Percentiles rank a stretch among this genome's conserved stretches.
Evolutionary conservation across 345 rosid genomes (phyloP).

Genomic region (Corymbia maculata): DNA sequence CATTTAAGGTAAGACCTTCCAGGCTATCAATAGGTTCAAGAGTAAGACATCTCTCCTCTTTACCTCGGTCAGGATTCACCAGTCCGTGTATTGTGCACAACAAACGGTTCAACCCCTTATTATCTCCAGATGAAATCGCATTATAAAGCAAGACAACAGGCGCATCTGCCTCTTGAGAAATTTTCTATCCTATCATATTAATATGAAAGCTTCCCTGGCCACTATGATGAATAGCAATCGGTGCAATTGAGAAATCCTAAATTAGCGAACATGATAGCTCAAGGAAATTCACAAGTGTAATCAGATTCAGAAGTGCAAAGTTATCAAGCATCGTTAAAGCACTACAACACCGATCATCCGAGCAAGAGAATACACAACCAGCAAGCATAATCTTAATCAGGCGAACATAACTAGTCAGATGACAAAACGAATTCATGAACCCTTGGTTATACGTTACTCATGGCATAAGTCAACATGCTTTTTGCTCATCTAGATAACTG

Average conservation of each 20-base stretch:
- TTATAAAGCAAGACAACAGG: constrained; percentile 52
- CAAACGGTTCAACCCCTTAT: too few relatives aligned
- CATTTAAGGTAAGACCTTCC: constrained; percentile 60
- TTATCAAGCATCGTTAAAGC: not conserved
- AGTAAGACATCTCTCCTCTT: constrained; percentile 47
- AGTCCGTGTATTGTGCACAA: constrained; percentile 43
- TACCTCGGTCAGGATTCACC: constrained; percentile 59
- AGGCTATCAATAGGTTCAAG: constrained; percentile 24
- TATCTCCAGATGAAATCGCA: constrained; percentile 27
- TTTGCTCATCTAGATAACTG: too few relatives aligned
- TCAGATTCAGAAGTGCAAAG: too few relatives aligned
- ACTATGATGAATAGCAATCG: constrained; percentile 61
- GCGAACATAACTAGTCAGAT: too few relatives aligned
- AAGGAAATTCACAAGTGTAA: constrained; percentile 12
- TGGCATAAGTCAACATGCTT: too few relatives aligned
- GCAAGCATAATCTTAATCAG: not conserved
- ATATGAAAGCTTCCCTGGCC: constrained; percentile 38
- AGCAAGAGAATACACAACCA: not conserved
- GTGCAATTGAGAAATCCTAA: constrained; percentile 65
- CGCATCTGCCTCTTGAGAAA: not conserved
- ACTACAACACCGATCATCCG: too few relatives aligned
- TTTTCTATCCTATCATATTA: constrained; percentile 36
- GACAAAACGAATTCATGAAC: not conserved
- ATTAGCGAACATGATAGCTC: constrained; percentile 63
- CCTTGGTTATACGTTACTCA: not conserved